These are phyloP conservation scores for Gossypium trilobum DNA, from an alignment of 441 rosid species.

Conservation along the genomic window DNA sequence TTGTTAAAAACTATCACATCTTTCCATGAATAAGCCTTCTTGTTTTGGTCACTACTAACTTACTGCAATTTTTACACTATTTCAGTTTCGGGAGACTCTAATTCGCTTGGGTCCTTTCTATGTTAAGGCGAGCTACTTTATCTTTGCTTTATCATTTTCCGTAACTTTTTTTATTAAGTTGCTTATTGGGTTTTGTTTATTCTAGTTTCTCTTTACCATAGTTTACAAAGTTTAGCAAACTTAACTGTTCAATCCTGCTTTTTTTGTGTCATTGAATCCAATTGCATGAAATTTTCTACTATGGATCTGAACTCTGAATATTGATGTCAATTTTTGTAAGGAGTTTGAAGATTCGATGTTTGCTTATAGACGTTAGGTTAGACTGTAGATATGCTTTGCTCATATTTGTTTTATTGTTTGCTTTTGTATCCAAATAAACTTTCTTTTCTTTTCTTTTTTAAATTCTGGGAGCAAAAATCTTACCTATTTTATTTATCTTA, in stretches of 20 bases:
- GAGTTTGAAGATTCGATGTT: not conserved
- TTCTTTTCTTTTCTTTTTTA: not conserved
- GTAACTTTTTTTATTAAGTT: not conserved
- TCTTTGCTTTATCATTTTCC: slow-evolving; percentile 5
- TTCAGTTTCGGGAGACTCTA: slow-evolving; percentile 87
- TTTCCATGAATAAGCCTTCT: not conserved
- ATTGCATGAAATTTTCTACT: not conserved
- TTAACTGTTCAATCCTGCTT: not conserved
- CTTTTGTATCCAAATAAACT: not conserved
- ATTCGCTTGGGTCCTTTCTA: slow-evolving; percentile 89
- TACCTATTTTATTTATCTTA: not conserved
- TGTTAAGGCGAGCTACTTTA: slow-evolving; percentile 56
- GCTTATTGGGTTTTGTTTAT: not conserved
- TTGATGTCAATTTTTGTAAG: not conserved
- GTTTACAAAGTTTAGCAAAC: not conserved
- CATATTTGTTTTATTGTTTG: not conserved
- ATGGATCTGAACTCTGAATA: not conserved
- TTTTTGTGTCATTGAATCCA: not conserved
- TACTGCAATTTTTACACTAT: slow-evolving; percentile 10
- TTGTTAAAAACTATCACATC: not conserved
- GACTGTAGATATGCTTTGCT: not conserved
- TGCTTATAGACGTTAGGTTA: not conserved
- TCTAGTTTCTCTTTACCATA: not conserved
- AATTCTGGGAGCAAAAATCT: not conserved
- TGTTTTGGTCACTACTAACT: slow-evolving; percentile 1